These are phyloP conservation scores for Blumeria graminis DNA, from an alignment of 2,329 filamentous ascomycete species.

Conservation along the genomic window DNA sequence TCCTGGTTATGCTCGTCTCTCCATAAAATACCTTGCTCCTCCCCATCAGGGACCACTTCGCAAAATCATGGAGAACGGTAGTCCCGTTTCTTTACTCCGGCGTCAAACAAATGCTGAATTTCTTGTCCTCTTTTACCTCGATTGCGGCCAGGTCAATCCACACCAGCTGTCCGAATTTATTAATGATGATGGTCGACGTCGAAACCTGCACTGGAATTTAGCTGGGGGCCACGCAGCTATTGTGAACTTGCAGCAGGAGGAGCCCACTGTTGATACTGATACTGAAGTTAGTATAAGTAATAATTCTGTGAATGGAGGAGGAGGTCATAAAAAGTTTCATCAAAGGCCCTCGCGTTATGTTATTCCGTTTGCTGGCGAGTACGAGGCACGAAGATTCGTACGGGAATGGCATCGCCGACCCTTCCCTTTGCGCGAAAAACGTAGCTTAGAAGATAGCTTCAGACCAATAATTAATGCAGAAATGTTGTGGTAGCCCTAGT, in stretches of 20 bases:
- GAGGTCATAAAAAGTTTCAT: background rate
- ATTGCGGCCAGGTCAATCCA: constrained; percentile 6
- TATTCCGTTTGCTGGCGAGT: constrained; percentile 12
- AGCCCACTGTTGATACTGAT: background rate
- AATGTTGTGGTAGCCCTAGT: constrained; percentile 21
- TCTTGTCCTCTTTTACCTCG: constrained; percentile 12
- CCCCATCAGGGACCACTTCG: constrained; percentile 15
- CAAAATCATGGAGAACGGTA: constrained; percentile 16
- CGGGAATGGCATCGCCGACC: constrained; percentile 26
- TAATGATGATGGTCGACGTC: constrained; percentile 9
- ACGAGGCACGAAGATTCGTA: constrained; percentile 21
- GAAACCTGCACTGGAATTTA: constrained; percentile 15
- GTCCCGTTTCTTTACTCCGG: constrained; percentile 8
- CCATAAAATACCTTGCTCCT: constrained; percentile 14
- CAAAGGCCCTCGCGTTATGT: constrained; percentile 10
- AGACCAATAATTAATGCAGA: constrained; percentile 21
- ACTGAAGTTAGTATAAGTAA: background rate
- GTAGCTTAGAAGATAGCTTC: constrained; percentile 16
- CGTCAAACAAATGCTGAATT: constrained; percentile 8
- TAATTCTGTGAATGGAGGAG: background rate
- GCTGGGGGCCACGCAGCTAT: constrained; percentile 7
- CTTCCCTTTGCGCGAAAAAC: constrained; percentile 16
- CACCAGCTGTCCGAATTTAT: constrained; percentile 9
- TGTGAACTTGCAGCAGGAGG: constrained; percentile 2
- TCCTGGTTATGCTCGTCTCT: constrained; percentile 18